phyloP scores from a whole-genome alignment of 2,329 filamentous ascomycete species.

The Exophiala bonariae region DNA sequence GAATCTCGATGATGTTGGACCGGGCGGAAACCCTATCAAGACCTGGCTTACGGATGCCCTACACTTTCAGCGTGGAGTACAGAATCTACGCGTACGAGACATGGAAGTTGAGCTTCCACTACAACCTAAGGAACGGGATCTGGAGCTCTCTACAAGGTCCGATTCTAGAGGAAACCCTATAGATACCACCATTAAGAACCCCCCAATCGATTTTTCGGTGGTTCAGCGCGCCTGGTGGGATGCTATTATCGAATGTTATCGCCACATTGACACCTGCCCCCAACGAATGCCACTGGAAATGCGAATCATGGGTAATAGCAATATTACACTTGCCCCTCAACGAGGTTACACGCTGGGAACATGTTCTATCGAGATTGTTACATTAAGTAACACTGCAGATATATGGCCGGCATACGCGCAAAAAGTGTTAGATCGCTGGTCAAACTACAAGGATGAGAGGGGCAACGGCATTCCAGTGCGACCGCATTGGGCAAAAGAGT shows the following conservation, averaged over 20 bases:
- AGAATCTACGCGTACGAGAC: conserved; percentile 49
- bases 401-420: conserved; percentile 21
- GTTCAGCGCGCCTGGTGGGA: conserved; percentile 54
- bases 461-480: conserved; percentile 13
- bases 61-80: conserved; percentile 49
- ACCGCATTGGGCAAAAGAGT: conserved; percentile 23
- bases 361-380: conserved; percentile 21
- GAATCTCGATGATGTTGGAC: conserved; percentile 22
- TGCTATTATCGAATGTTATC: conserved; percentile 36
- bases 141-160: not conserved
- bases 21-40: conserved; percentile 34
- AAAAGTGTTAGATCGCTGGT: conserved; percentile 20
- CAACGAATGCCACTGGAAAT: conserved; percentile 23
- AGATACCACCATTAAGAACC: not conserved
- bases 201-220: conserved; percentile 44
- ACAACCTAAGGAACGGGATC: conserved; percentile 30
- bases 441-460: conserved; percentile 9
- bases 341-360: conserved; percentile 16
- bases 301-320: conserved; percentile 20
- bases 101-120: conserved; percentile 49
- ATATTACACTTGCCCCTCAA: conserved; percentile 19
- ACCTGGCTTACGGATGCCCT: conserved; percentile 46
- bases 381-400: conserved; percentile 13
- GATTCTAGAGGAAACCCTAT: not conserved
- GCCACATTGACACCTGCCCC: conserved; percentile 13